Evolutionary conservation across 2,329 filamentous ascomycete species (phyloP), one percentile per base, ranked within the genome.

Genomic region (Penicillium sp.): DNA sequence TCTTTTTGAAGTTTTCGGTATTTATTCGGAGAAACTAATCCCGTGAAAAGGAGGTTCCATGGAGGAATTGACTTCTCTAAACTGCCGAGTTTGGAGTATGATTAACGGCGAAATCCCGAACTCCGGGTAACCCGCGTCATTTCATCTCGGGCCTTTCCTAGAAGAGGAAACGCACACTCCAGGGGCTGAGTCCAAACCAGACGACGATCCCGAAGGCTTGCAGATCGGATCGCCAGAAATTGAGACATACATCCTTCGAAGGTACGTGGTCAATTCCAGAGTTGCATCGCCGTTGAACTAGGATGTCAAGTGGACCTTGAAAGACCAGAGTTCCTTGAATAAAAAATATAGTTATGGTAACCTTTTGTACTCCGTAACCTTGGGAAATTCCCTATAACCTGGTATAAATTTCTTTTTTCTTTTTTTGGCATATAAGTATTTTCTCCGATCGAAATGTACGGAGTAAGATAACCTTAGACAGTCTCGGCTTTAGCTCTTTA

Each of bases 141-240:
- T 58, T 48, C 49, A 49, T 49, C 49, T 38, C 54, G 41, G 44
- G 43, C 50, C 43, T 55, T 51, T 51, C 58, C 55, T 38, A 43
- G 50, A 61, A 57, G 17, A 59, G 49, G 23, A 58, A 64, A 48
- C 41, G 56, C 55, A 50, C 58, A 33, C 39, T 43, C 41, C 39
- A 50, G 60, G 60, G 55, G 57, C 57, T 62, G 55, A 53, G 59
- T 39, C 56, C 53, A 52, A 58, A 57, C 58, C 57, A 54, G 54
- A 58, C 36, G 61, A 57, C 54, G 65, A 66, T 66, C 65, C 60
- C 57, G 52, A 58, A 55, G 62, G 61, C 61, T 60, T 66, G 65
- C 65, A 67, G 64, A 66, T 67, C 65, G 36, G 65, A 67, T 67
- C 64, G 65, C 58, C 64, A 57, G 55, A 57, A 57, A 36, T 63